Conservation (phyloP, 2,329 filamentous ascomycete species). For the Xylaria sp. region DNA sequence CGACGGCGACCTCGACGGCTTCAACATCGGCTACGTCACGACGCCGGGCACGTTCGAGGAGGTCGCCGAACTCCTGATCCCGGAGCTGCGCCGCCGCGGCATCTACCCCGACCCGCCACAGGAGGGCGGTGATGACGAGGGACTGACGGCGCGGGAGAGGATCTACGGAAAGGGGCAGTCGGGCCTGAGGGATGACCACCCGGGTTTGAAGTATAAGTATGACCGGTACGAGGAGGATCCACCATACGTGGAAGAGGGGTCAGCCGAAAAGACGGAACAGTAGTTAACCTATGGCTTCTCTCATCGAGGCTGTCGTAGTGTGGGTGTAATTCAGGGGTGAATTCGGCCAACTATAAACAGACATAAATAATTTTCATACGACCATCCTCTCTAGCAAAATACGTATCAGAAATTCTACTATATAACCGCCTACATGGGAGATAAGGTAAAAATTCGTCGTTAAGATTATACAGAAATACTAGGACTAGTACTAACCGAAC, state of each 20-base stretch:
- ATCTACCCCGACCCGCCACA: constrained; percentile 36
- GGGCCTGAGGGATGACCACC: constrained; percentile 59
- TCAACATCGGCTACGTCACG: constrained; percentile 35
- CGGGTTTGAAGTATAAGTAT: constrained; percentile 63
- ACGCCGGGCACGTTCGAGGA: constrained; percentile 36
- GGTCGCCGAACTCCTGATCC: constrained; percentile 34
- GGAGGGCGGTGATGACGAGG: constrained; percentile 37
- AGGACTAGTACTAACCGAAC: background rate
- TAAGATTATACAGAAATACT: background rate
- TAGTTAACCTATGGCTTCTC: background rate
- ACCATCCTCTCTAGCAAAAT: background rate
- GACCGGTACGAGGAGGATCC: constrained; percentile 60
- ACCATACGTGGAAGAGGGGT: constrained; percentile 8
- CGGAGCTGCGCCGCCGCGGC: constrained; percentile 32
- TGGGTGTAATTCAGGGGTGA: too few species aligned
- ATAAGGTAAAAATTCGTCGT: too few species aligned
- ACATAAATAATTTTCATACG: background rate
- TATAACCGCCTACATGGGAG: too few species aligned
- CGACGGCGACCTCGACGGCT: constrained; percentile 34
- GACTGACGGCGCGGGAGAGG: constrained; percentile 60
- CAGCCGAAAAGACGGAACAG: background rate
- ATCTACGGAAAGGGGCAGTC: constrained; percentile 63
- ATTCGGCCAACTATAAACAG: background rate
- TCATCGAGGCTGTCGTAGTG: background rate
- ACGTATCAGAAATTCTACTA: too few species aligned